Evolutionary conservation across 139 green algal species (phyloP), one percentile per base, ranked within the genome.

Genomic region (Yamagishiella unicocca): DNA sequence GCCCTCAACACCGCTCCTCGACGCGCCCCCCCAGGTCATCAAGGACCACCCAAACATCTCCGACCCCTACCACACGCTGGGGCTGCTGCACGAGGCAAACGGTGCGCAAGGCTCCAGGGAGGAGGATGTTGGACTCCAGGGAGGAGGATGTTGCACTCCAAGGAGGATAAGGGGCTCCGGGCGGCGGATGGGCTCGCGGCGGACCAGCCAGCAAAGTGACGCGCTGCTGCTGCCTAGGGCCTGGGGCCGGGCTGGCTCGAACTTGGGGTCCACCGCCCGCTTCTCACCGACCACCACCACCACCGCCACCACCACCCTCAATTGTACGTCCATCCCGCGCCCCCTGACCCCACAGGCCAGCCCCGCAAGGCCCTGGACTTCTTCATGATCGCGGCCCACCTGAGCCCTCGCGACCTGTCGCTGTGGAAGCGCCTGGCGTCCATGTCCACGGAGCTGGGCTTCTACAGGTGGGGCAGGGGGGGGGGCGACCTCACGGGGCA

Each of bases 371-470:
- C 96, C 0, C 91, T 99, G 29, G 93, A 98, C 89, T 98, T 98
- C 85, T 96, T 93, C 92, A 99, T 99, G 96, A 96, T 98, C 42
- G 96, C 96, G 1, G 96, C 93, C 3, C 96, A 98, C 92, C 89
- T 98, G 40, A 96, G 92, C 4, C 93, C 93, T 22, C 96, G 94
- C 87, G 92, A 98, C 62, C n/a, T 92, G 35, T n/a, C 62, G 6
- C 87, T 98, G 42, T 99, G 96, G 96, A 90, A 93, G 58, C 93
- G 95, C 43, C 90, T 99, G 62, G 95, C 96, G 0, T 72, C 85
- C 27, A 86, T 96, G 82, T 95, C 90, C 62, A 90, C 67, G 1
- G 87, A 97, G n/a, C 88, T 95, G 27, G 95, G 92, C 25, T 96
- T 96, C 67, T 74, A 90, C 88, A 87, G 82, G 87, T 91, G 38